Base-by-base conservation (phyloP, 2,329 filamentous ascomycete species). In the Colletotrichum shisoi region DNA sequence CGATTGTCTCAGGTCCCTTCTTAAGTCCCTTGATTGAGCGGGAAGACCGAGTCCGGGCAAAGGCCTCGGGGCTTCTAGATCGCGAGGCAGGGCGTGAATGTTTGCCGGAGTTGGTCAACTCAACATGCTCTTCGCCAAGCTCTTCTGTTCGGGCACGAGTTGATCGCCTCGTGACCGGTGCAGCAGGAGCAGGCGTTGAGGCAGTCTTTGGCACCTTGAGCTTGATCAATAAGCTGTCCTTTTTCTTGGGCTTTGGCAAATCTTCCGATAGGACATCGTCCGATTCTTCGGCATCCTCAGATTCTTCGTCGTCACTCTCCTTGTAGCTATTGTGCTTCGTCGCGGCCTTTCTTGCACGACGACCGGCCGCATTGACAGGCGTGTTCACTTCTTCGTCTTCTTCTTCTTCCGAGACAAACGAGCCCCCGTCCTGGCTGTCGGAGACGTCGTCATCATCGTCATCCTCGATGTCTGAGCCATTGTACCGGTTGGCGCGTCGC, bases 381-480 rank as follows among this genome's bases (percentile, higher is more conserved):
- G 74, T 75, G 31, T 79, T 75, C 15, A 40, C 31, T n/a, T 79
- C 77, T 19, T 79, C 79, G 4, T 74, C 71, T 2, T 81, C 78
- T 5, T 77, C 79, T 9, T 76, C 75, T 15, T 76, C 76, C 39
- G 81, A 82, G 11, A 74, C 78, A 60, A 84, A 87, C 3, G 83
- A 85, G 2, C 78, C 79, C 53, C 84, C 83, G 54, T 80, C 76
- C 64, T 83, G 83, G 64, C 82, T 85, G 67, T 88, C 85, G 5
- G 82, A 84, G 31, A 85, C 72, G 39, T 84, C 81, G 4, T 87
- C 84, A 27, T 49, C 19, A 62, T 87, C 84, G 61, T 87, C 85
- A 31, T 87, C 85, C 5, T 87, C 85, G 57, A 89, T 87, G 70
- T 89, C 87, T 2, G 87, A 89, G 11, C 86, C 87, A 58, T 78